Conservation (phyloP, 768 basidiomycete species). For the Holtermanniella nyarrowii region DNA sequence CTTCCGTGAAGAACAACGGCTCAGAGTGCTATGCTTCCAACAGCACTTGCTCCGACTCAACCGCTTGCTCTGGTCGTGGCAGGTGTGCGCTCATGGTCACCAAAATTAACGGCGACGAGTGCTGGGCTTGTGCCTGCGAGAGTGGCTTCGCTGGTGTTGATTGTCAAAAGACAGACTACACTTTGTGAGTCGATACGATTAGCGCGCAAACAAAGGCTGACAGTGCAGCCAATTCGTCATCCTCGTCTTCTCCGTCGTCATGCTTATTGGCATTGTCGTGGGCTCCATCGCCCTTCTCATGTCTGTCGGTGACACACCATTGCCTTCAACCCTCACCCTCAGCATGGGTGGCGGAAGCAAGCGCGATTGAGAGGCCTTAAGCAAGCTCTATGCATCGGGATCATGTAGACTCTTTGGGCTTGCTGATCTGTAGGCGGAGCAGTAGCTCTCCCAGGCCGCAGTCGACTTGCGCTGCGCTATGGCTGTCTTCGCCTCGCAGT, state of each 20-base stretch:
- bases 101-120: slow-evolving; percentile 19
- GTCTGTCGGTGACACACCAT: slow-evolving; percentile 29
- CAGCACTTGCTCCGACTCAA: slow-evolving; percentile 23
- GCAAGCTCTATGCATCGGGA: too few relatives aligned
- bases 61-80: slow-evolving; percentile 31
- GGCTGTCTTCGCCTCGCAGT: too few relatives aligned
- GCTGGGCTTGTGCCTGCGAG: slow-evolving; percentile 36
- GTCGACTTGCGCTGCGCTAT: too few relatives aligned
- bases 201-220: neutral
- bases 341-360: slow-evolving; percentile 26
- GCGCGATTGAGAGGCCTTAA: too few relatives aligned
- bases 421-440: too few relatives aligned
- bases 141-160: slow-evolving; percentile 31
- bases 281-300: slow-evolving; percentile 24
- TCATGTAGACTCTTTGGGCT: too few relatives aligned
- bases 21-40: slow-evolving; percentile 31
- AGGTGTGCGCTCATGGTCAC: slow-evolving; percentile 19
- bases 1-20: slow-evolving; percentile 3
- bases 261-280: slow-evolving; percentile 14
- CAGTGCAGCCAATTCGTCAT: slow-evolving; percentile 30
- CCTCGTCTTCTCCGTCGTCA: slow-evolving; percentile 24
- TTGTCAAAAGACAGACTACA: slow-evolving; percentile 38
- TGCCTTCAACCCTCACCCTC: slow-evolving; percentile 32
- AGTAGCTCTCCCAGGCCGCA: too few relatives aligned
- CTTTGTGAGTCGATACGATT: slow-evolving; percentile 23